Conservation (phyloP, 768 basidiomycete genomes). For the Pholiota microspora region DNA sequence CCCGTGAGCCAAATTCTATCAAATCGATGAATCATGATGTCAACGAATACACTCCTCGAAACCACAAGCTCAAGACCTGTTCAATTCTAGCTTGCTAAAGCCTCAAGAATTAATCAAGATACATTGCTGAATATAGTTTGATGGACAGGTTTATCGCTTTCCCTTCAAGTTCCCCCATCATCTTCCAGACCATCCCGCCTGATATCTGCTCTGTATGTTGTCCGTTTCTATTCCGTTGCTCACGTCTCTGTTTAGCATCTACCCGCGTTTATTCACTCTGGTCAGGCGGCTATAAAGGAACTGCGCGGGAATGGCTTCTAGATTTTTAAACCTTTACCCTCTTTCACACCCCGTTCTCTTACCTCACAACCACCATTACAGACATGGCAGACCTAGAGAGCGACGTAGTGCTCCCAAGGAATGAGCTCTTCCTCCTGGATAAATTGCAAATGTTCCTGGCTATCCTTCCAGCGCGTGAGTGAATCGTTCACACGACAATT, state of each 20-base stretch:
- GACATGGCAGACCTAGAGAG: not conserved
- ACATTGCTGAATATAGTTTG: no score
- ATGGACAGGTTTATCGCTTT: no score
- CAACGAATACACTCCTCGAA: no score
- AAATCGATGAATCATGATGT: no score
- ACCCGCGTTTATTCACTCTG: not conserved
- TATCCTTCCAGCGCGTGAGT: conserved; percentile 13
- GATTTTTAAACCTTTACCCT: not conserved
- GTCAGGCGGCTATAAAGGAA: not conserved
- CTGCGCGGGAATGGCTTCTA: not conserved
- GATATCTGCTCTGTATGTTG: not conserved
- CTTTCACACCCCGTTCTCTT: not conserved
- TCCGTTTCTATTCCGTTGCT: not conserved
- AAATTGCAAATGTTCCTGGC: conserved; percentile 6
- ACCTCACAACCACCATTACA: not conserved
- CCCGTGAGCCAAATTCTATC: no score
- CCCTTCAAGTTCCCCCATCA: no score
- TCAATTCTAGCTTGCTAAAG: no score
- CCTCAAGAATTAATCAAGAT: no score
- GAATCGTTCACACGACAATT: not conserved
- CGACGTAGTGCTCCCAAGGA: conserved; percentile 10
- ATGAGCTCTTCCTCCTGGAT: conserved; percentile 8
- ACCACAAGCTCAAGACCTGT: no score
- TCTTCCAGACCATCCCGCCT: no score
- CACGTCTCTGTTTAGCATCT: not conserved